A percentile compares a stretch with the other conserved stretches of the same genome.
Evolutionary conservation across 208 protist genomes (phyloP).

Genomic region (Wallacemonas sp.): DNA sequence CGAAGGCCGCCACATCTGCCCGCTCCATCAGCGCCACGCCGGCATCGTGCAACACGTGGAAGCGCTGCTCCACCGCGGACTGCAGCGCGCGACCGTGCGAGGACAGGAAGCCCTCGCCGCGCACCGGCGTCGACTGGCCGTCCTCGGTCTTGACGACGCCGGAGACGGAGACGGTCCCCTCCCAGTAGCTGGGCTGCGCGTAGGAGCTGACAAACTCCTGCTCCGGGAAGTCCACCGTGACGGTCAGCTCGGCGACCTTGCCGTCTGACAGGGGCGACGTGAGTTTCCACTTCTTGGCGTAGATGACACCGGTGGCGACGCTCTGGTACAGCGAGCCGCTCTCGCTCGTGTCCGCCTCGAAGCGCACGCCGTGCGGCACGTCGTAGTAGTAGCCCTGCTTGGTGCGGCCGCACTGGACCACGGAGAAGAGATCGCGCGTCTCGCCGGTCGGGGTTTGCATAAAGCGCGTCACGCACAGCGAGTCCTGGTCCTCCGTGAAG

Average conservation of each 20-base stretch:
- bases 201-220: slow-evolving; percentile 59
- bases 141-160: slow-evolving; percentile 37
- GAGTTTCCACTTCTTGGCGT: slow-evolving; percentile 40
- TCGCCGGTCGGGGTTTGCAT: slow-evolving; percentile 17
- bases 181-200: slow-evolving; percentile 53
- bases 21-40: slow-evolving; percentile 28
- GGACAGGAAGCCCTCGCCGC: slow-evolving; percentile 51
- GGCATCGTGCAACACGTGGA: slow-evolving; percentile 35
- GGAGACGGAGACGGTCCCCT: slow-evolving; percentile 41
- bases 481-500: slow-evolving; percentile 40
- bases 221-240: slow-evolving; percentile 39
- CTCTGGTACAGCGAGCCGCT: slow-evolving; percentile 32
- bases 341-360: slow-evolving; percentile 19
- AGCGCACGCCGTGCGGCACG: slow-evolving; percentile 21
- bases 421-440: slow-evolving; percentile 19
- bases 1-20: slow-evolving; percentile 22
- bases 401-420: slow-evolving; percentile 35
- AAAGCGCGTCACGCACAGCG: slow-evolving; percentile 34
- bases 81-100: slow-evolving; percentile 33
- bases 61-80: slow-evolving; percentile 20
- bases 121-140: slow-evolving; percentile 29
- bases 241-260: slow-evolving; percentile 26
- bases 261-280: slow-evolving; percentile 32
- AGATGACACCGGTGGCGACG: slow-evolving; percentile 42
- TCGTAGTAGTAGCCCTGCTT: slow-evolving; percentile 34